Percentiles rank a stretch among this genome's conserved stretches.
phyloP scores from a whole-genome alignment of 2,329 filamentous ascomycete genomes.

The Intubia oerlemansii region DNA sequence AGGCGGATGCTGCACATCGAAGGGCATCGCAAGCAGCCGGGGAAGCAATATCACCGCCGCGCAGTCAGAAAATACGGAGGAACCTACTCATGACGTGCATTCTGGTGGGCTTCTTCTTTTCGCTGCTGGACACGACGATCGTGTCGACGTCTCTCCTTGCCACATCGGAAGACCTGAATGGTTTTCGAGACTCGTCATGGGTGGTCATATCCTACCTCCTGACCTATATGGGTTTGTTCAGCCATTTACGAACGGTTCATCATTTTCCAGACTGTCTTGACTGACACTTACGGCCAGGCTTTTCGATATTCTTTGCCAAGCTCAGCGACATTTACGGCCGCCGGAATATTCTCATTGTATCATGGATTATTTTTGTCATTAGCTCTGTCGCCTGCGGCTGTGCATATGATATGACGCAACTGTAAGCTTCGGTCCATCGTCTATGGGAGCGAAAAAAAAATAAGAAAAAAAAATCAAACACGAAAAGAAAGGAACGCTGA shows the following conservation, averaged over 20 bases:
- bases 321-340: conserved; percentile 20
- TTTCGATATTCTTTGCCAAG: conserved; percentile 10
- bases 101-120: conserved; percentile 9
- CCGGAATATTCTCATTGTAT: conserved; percentile 15
- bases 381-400: conserved; percentile 20
- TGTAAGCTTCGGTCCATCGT: conserved; percentile 8
- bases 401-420: conserved; percentile 13
- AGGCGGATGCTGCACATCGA: no score
- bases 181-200: conserved; percentile 8
- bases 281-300: conserved; percentile 7
- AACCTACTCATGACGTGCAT: conserved; percentile 7
- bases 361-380: conserved; percentile 17
- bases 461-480: not conserved
- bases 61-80: conserved; percentile 1
- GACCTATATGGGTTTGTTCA: conserved; percentile 9
- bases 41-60: no score
- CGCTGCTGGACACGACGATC: conserved; percentile 9
- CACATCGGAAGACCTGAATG: conserved; percentile 8
- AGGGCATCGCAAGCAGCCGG: no score
- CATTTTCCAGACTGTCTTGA: not conserved
- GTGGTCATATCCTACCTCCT: conserved; percentile 9
- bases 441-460: no score
- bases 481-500: not conserved
- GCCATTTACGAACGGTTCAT: not conserved
- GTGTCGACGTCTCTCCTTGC: conserved; percentile 9